Base-by-base conservation (phyloP, 768 basidiomycete species). In the Termitomyces sp. region DNA sequence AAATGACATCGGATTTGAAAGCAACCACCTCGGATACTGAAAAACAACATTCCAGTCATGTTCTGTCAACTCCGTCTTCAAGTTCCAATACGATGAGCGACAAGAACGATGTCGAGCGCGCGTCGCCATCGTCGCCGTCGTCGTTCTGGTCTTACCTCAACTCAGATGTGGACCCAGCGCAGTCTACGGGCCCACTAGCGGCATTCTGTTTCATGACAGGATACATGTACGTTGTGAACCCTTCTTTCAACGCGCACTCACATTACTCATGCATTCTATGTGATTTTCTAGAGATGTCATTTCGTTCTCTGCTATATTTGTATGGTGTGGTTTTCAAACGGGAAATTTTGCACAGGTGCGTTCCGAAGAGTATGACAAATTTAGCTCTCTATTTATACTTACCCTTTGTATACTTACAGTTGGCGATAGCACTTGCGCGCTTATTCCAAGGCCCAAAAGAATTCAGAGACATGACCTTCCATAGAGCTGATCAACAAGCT, bases 321-420 rank as follows among this genome's bases (percentile, higher is more conserved):
- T 92, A 10, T 93, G 91, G 89, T 88, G 86, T 67, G 89, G 86
- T 13, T 92, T 91, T 69, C 90, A 92, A 69, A 91, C 89, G 0
- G 89, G 88, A 49, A 90, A 90, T 64, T 83, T 83, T 59, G 76
- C 83, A 12, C 86, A 88, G 74, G 86, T 86, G 63, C 53, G 70
- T 61, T 18, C 35, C n/a, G 6, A 11, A 49, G 35, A 10, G 7
- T n/a, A n/a, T 18, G 6, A 25, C 7, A 18, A 18, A 6, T 13
- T 25, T n/a, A 25, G 23, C 3, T 15, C 4, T 33, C 3, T 15
- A 5, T 33, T 16, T n/a, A n/a, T n/a, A 27, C 23, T 36, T 27
- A 38, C n/a, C 4, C 23, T 5, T 49, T 36, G 12, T 2, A 15
- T 13, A 27, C n/a, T n/a, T 12, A 12, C 71, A 94, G 85, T 76